A percentile compares a stretch with the other conserved stretches of the same genome.
phyloP scores from a whole-genome alignment of 495 filamentous ascomycete species.

The Evernia prunastri region DNA sequence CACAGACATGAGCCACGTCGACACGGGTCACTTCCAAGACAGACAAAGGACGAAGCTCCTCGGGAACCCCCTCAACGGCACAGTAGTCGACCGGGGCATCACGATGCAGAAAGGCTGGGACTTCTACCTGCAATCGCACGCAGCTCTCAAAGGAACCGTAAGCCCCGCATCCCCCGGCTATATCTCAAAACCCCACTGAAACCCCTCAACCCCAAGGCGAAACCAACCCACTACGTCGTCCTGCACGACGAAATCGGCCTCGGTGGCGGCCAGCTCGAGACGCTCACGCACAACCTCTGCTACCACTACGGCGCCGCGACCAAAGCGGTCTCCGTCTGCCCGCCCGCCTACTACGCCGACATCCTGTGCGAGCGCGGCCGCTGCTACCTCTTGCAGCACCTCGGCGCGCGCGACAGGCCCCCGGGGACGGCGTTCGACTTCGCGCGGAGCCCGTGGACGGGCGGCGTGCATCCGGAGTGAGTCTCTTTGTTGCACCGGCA shows the following conservation, averaged over 20 bases:
- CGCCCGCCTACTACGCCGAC: conserved; percentile 67
- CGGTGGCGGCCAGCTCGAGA: neutral
- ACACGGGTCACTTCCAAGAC: too few species aligned
- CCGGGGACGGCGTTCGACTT: neutral
- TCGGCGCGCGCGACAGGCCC: neutral
- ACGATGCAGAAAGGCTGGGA: neutral
- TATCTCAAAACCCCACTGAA: too few species aligned
- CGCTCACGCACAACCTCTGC: conserved; percentile 52
- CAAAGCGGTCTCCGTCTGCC: conserved; percentile 63
- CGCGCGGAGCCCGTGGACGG: too few species aligned
- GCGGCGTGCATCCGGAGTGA: too few species aligned
- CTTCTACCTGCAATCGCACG: neutral
- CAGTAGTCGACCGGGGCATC: neutral
- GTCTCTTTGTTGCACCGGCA: too few species aligned
- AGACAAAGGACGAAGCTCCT: neutral
- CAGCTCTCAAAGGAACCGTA: neutral
- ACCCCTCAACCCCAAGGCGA: neutral
- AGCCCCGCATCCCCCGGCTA: neutral
- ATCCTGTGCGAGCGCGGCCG: conserved; percentile 61
- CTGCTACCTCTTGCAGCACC: conserved; percentile 41
- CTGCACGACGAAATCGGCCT: neutral
- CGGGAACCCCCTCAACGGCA: neutral
- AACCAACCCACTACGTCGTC: neutral
- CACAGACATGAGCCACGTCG: neutral
- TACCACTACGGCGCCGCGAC: conserved; percentile 71